phyloP scores from a whole-genome alignment of 2,329 filamentous ascomycete species.

The Tolypocladium endophyticum region DNA sequence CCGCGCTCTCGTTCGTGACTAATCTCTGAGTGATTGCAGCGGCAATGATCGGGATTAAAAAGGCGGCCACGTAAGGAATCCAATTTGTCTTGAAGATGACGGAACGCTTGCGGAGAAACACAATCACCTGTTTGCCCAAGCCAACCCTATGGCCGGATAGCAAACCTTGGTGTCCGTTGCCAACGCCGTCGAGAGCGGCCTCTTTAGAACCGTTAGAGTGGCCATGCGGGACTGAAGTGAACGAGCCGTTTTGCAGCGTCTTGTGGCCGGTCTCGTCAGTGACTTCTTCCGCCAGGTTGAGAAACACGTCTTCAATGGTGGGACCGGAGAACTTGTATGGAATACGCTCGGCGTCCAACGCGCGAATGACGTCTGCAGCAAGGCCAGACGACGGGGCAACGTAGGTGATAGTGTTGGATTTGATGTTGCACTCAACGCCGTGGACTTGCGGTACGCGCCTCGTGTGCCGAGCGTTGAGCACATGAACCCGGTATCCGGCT shows the following conservation, averaged over 20 bases:
- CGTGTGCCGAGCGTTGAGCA: slow-evolving; percentile 48
- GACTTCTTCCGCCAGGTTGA: slow-evolving; percentile 76
- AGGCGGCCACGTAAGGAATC: slow-evolving; percentile 62
- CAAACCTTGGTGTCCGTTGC: background rate
- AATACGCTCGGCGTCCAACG: slow-evolving; percentile 56
- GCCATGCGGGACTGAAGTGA: background rate
- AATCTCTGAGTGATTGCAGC: slow-evolving; percentile 72
- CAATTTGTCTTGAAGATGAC: slow-evolving; percentile 71
- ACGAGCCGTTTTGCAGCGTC: slow-evolving; percentile 8
- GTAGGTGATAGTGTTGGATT: slow-evolving; percentile 65
- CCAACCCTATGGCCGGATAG: slow-evolving; percentile 30
- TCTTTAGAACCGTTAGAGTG: background rate
- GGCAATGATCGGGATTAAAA: slow-evolving; percentile 69
- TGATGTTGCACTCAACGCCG: slow-evolving; percentile 44
- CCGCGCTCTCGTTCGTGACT: slow-evolving; percentile 44
- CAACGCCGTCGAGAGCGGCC: background rate
- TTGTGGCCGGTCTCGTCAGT: slow-evolving; percentile 14
- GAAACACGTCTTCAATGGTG: slow-evolving; percentile 86
- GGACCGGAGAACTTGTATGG: slow-evolving; percentile 78
- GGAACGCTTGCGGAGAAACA: slow-evolving; percentile 68
- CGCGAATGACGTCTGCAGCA: slow-evolving; percentile 60
- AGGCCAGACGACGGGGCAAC: slow-evolving; percentile 57
- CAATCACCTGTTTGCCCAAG: slow-evolving; percentile 57
- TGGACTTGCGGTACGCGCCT: slow-evolving; percentile 38
- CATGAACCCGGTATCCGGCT: slow-evolving; percentile 73